phyloP scores from a whole-genome alignment of 2,329 filamentous ascomycete genomes.

The Hypoxylon rubiginosum region DNA sequence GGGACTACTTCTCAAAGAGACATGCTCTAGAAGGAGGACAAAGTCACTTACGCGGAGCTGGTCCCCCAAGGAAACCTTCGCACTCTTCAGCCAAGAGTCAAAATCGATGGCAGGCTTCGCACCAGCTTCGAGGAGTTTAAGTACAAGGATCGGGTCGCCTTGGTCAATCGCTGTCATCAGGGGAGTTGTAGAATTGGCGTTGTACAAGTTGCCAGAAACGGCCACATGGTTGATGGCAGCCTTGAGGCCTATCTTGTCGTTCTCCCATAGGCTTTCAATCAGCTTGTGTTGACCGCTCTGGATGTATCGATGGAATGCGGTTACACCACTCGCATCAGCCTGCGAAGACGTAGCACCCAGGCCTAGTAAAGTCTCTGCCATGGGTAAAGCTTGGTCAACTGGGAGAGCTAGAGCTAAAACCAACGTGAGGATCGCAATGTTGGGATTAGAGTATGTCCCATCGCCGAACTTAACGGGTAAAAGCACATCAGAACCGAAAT shows the following conservation, averaged over 20 bases:
- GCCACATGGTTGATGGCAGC: conserved; percentile 76
- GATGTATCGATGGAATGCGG: conserved; percentile 75
- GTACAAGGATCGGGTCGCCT: conserved; percentile 65
- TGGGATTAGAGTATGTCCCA: conserved; percentile 61
- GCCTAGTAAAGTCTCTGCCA: conserved; percentile 74
- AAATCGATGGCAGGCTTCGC: conserved; percentile 72
- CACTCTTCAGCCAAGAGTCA: conserved; percentile 73
- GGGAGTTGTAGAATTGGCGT: conserved; percentile 58
- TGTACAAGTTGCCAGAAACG: conserved; percentile 55
- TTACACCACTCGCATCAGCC: conserved; percentile 74
- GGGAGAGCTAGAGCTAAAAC: conserved; percentile 76
- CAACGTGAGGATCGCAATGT: conserved; percentile 76
- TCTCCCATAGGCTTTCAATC: conserved; percentile 64
- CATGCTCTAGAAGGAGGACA: neutral
- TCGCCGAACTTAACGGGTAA: conserved; percentile 78
- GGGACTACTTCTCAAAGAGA: neutral
- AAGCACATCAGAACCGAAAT: conserved; percentile 83
- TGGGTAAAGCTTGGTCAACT: conserved; percentile 71
- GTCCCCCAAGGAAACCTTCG: conserved; percentile 59
- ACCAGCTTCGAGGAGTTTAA: conserved; percentile 74
- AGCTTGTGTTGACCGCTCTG: conserved; percentile 62
- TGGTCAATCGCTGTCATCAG: conserved; percentile 71
- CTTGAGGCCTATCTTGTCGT: conserved; percentile 72
- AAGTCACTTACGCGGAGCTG: conserved; percentile 51
- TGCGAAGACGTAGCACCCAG: conserved; percentile 81